Evolutionary conservation across 345 rosid species (phyloP), one percentile per base, ranked within the genome.

Genomic region (Reutealis trisperma): DNA sequence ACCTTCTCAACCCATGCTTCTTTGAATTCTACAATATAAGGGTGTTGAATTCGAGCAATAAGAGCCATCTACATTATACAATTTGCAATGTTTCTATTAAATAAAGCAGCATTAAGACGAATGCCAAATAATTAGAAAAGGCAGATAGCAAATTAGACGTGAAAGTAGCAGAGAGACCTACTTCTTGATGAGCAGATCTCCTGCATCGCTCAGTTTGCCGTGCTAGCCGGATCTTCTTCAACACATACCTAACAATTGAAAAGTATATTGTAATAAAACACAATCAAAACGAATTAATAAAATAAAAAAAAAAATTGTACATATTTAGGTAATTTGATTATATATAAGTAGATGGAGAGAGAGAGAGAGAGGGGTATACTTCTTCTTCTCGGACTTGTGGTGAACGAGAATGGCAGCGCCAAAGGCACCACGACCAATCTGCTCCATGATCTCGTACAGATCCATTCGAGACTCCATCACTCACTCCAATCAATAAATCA

Each of bases 1-100:
- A 81, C 99, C 85, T 96, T 96, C 87, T 96, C 98, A 78, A 96
- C 99, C 99, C 99, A 96, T 21, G 99, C 99, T 89, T 93, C 99
- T 85, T 93, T 96, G 83, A 90, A 96, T 82, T 96, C 96, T n/a
- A 96, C 95, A 63, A 93, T 90, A 84, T 89, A 92, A 65, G 97
- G 99, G 69, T 96, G 99, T 66, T 90, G 94, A 83, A 96, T 81
- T 77, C 96, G 88, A 3, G 99, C 96, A 76, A 96, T 93, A 9
- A 96, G 85, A 68, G 95, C 92, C 99, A 96, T 96, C 99, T 96
- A 72, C 62, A 77, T 77, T 59, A 69, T 73, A 78, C n/a, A 76
- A 65, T 67, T 2, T 67, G 55, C 65, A 45, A 32, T 22, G 4
- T 1, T n/a, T 45, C 52, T 52, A 49, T 24, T 30, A 10, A 66